Conservation (phyloP, 495 filamentous ascomycete genomes). For the Penicillium paxilli region DNA sequence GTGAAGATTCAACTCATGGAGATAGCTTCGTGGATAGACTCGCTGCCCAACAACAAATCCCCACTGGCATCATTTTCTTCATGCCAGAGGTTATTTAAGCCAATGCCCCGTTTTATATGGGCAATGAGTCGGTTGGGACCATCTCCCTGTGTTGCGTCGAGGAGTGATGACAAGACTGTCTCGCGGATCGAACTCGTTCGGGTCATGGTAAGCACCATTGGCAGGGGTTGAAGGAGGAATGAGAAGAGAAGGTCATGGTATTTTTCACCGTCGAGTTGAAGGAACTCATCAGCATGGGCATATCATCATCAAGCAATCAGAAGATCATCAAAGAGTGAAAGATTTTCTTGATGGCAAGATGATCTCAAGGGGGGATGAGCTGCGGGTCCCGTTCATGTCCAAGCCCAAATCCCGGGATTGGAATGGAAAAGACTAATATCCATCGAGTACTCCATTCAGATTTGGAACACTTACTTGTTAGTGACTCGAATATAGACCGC, state of each 20-base stretch:
- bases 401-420: neutral
- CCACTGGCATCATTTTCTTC: neutral
- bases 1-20: neutral
- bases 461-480: too few species aligned
- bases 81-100: neutral
- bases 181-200: neutral
- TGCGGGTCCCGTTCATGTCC: neutral
- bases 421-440: neutral
- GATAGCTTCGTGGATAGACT: neutral
- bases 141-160: neutral
- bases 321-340: neutral
- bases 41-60: neutral
- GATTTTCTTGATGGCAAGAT: neutral
- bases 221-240: neutral
- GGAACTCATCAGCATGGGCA: neutral
- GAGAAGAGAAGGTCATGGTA: neutral
- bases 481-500: neutral
- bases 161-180: neutral
- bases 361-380: neutral
- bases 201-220: neutral
- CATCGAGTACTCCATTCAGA: neutral
- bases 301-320: neutral
- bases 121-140: neutral
- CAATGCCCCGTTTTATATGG: neutral
- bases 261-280: neutral